A percentile compares a stretch with the other conserved stretches of the same genome.
phyloP scores from a whole-genome alignment of 2,329 filamentous ascomycete species.

The Aureobasidium sp. region DNA sequence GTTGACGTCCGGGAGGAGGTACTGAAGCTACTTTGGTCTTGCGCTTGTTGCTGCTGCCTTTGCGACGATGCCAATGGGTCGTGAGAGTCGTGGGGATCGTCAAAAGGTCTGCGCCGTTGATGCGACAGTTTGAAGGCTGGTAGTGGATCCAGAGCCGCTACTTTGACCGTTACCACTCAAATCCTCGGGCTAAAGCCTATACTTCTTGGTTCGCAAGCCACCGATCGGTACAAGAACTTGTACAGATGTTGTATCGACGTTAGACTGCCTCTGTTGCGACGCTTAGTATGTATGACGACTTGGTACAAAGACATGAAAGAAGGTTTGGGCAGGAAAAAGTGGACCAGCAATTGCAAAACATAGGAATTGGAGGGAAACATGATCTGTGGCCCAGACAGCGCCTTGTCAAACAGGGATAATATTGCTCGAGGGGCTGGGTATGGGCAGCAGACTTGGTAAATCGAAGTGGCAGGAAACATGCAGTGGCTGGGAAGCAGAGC shows the following conservation, averaged over 20 bases:
- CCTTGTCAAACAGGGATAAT: conserved; percentile 2
- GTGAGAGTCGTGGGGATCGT: conserved; percentile 47
- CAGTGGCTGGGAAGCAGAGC: conserved; percentile 10
- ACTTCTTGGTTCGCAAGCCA: background rate
- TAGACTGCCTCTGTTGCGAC: background rate
- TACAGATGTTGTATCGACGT: background rate
- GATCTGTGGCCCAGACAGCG: background rate
- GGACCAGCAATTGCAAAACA: background rate
- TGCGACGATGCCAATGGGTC: conserved; percentile 30
- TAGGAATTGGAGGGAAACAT: background rate
- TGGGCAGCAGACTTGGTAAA: conserved; percentile 1
- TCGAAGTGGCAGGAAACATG: conserved; percentile 8
- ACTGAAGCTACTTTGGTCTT: conserved; percentile 11
- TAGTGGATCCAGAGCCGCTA: conserved; percentile 11
- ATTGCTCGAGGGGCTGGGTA: conserved; percentile 10
- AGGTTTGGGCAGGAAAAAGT: background rate
- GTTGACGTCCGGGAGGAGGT: conserved; percentile 39
- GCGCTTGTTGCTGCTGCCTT: conserved; percentile 21
- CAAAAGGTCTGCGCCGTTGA: conserved; percentile 5
- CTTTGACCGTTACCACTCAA: conserved; percentile 5
- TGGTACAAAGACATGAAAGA: conserved; percentile 9
- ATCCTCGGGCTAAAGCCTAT: conserved; percentile 1
- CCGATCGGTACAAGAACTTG: background rate
- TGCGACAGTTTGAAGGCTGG: conserved; percentile 12
- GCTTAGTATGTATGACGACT: conserved; percentile 1